Conservation (phyloP, 1,139 yeast species). For the Wickerhamomyces sp. region DNA sequence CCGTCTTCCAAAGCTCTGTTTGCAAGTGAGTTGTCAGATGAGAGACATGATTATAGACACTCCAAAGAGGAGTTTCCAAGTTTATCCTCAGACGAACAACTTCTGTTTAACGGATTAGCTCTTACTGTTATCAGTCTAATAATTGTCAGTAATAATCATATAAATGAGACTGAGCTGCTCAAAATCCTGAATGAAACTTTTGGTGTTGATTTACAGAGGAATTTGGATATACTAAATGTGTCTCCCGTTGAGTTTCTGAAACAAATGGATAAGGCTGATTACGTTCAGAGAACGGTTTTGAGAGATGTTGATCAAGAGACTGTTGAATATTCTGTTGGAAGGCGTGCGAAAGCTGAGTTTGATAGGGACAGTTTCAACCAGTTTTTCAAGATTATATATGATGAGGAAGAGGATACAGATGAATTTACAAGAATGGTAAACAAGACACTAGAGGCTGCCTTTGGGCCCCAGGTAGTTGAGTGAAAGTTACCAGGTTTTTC, state of each 20-base stretch:
- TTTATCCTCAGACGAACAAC: conserved; percentile 16
- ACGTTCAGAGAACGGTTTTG: conserved; percentile 16
- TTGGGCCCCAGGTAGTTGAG: conserved; percentile 4
- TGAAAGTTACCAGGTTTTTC: no score
- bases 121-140: conserved; percentile 28
- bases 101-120: conserved; percentile 28
- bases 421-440: conserved; percentile 14
- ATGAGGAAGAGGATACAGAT: conserved; percentile 18
- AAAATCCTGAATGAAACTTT: conserved; percentile 25
- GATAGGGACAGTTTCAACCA: conserved; percentile 26
- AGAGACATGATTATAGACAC: conserved; percentile 20
- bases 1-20: conserved; percentile 10
- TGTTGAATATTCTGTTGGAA: conserved; percentile 31
- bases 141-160: conserved; percentile 29
- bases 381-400: conserved; percentile 27
- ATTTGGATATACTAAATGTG: conserved; percentile 9
- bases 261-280: conserved; percentile 28
- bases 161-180: conserved; percentile 30
- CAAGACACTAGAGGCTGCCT: conserved; percentile 18
- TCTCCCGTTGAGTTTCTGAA: conserved; percentile 26
- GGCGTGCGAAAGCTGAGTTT: conserved; percentile 32
- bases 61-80: conserved; percentile 14
- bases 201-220: conserved; percentile 11
- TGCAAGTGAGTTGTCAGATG: conserved; percentile 18
- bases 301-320: conserved; percentile 23